phyloP scores from a whole-genome alignment of 176 grass and related monocot genomes.

The Leersia perrieri region DNA sequence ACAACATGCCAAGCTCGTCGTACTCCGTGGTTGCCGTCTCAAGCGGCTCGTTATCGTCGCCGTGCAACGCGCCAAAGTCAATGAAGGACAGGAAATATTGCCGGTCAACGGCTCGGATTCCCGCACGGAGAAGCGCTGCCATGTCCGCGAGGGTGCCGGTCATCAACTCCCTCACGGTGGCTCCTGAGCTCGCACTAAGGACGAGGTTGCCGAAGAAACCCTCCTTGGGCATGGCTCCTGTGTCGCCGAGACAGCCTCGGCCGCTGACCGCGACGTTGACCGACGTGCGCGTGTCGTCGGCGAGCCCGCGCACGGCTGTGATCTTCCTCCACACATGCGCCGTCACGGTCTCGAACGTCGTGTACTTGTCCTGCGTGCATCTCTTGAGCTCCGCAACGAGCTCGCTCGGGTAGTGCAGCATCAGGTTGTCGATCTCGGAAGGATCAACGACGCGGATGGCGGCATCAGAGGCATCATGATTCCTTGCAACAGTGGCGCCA shows the following conservation, averaged over 20 bases:
- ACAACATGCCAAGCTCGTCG: constrained; percentile 28
- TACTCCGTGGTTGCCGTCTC: no score
- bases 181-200: constrained; percentile 33
- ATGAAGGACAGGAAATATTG: constrained; percentile 56
- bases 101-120: constrained; percentile 8
- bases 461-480: not conserved
- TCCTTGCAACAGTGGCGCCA: not conserved
- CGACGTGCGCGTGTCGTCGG: constrained; percentile 8
- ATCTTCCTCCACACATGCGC: constrained; percentile 62
- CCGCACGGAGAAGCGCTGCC: constrained; percentile 28
- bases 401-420: constrained; percentile 33
- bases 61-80: constrained; percentile 46
- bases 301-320: constrained; percentile 31
- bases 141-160: constrained; percentile 4
- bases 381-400: constrained; percentile 41
- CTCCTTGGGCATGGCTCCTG: not conserved
- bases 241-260: constrained; percentile 16
- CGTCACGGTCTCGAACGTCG: constrained; percentile 54
- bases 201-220: constrained; percentile 54
- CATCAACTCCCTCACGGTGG: not conserved
- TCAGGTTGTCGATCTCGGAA: constrained; percentile 38
- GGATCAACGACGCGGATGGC: not conserved
- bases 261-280: constrained; percentile 48
- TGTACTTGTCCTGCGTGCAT: constrained; percentile 19
- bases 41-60: constrained; percentile 20